Conservation (phyloP, 345 rosid genomes). For the Salix koriyanagi region DNA sequence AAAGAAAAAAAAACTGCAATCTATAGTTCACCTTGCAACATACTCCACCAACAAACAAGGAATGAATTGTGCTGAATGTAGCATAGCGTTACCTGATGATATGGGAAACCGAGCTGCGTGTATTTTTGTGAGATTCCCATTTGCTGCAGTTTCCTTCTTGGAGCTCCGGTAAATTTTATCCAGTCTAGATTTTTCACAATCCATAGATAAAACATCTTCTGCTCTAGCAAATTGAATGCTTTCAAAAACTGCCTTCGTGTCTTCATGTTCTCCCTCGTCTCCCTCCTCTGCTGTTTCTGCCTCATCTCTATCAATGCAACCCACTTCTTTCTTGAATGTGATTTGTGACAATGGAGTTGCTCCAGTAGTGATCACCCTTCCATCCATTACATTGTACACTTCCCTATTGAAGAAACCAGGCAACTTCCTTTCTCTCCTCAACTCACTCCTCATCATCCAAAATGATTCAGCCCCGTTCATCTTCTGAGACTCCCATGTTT, state of each 20-base stretch:
- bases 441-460: conserved; percentile 29
- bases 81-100: conserved; percentile 1
- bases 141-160: conserved; percentile 15
- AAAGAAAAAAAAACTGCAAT: neutral
- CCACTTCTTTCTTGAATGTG: neutral
- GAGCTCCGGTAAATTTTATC: conserved; percentile 9
- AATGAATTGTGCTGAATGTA: no score
- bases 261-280: neutral
- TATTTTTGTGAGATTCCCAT: neutral
- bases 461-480: conserved; percentile 24
- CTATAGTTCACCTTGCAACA: neutral
- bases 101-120: neutral
- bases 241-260: conserved; percentile 1
- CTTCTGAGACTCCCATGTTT: conserved; percentile 28
- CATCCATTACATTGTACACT: conserved; percentile 24
- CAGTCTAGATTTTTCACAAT: conserved; percentile 9
- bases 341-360: conserved; percentile 26
- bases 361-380: conserved; percentile 8
- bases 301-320: neutral
- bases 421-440: conserved; percentile 29
- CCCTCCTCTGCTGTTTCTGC: conserved; percentile 1
- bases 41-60: neutral
- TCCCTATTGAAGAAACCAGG: conserved; percentile 29
- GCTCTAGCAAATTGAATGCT: neutral
- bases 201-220: neutral